Evolutionary conservation across 179 eudicot genomes (phyloP).

Genomic region (Spergularia azorica): DNA sequence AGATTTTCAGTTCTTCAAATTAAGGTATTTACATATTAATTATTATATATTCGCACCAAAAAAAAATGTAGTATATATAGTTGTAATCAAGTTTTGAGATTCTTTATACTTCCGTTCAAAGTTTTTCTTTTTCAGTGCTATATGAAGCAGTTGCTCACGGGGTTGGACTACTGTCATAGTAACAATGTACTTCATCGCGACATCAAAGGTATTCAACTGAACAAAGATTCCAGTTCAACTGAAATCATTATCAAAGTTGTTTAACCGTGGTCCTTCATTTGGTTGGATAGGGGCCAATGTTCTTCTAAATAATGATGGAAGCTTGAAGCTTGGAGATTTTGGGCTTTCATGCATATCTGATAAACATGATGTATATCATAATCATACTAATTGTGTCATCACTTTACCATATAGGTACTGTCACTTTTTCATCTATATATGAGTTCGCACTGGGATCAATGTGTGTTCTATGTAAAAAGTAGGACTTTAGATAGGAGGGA

Average conservation of each 20-base stretch:
- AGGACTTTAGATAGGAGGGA: no score
- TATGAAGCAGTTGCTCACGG: conserved; percentile 39
- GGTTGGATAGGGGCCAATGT: conserved; percentile 34
- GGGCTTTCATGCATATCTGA: conserved; percentile 31
- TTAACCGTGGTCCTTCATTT: background rate
- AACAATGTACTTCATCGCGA: conserved; percentile 40
- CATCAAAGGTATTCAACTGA: conserved; percentile 29
- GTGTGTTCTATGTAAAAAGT: background rate
- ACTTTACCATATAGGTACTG: conserved; percentile 38
- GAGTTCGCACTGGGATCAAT: background rate
- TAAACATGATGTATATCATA: background rate
- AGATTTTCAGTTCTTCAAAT: conserved; percentile 41
- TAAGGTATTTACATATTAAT: conserved; percentile 22
- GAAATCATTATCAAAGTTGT: conserved; percentile 9
- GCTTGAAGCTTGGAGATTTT: conserved; percentile 44
- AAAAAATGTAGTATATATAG: background rate
- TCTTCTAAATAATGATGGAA: conserved; percentile 38
- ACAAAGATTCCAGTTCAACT: background rate
- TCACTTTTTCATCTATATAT: background rate
- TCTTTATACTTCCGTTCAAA: conserved; percentile 14
- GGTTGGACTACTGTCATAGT: conserved; percentile 38
- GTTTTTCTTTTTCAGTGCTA: conserved; percentile 30
- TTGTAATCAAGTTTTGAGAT: background rate
- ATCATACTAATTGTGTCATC: conserved; percentile 39
- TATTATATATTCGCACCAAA: no score